Percentiles rank a stretch among this genome's conserved stretches.
Conservation (phyloP, 2,329 filamentous ascomycete species). For the Fusarium multiceps region DNA sequence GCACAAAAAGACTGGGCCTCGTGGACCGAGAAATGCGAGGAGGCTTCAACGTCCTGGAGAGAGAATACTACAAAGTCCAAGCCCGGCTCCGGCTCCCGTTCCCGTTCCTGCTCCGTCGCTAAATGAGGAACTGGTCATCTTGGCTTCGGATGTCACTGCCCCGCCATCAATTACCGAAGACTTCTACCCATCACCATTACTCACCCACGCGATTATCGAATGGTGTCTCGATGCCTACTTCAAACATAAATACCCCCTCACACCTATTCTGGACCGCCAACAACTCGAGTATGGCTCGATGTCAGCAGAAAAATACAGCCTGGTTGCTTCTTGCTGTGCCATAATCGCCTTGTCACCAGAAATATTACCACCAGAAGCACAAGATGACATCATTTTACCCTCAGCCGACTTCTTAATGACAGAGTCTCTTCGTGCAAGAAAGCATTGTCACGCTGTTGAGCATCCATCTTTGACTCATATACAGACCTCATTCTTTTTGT, state of each 20-base stretch:
- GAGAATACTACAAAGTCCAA: background rate
- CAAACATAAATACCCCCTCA: slow-evolving; percentile 51
- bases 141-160: fast-evolving
- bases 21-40: slow-evolving; percentile 9
- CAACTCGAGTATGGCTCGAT: slow-evolving; percentile 17
- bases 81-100: background rate
- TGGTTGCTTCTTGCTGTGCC: slow-evolving; percentile 47
- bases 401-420: slow-evolving; percentile 42
- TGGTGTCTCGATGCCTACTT: slow-evolving; percentile 49
- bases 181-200: slow-evolving; percentile 3
- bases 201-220: slow-evolving; percentile 30
- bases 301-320: slow-evolving; percentile 42
- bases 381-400: slow-evolving; percentile 23
- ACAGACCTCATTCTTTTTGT: slow-evolving; percentile 51
- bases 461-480: slow-evolving; percentile 44
- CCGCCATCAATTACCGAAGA: fast-evolving
- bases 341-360: slow-evolving; percentile 47
- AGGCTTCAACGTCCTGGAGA: background rate
- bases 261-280: slow-evolving; percentile 46
- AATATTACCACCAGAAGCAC: slow-evolving; percentile 26
- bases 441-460: slow-evolving; percentile 42
- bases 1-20: slow-evolving; percentile 49
- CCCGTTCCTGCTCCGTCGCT: fast-evolving
- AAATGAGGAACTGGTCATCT: background rate
- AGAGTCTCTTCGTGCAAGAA: slow-evolving; percentile 45